Conservation (phyloP, 2,329 filamentous ascomycete genomes). For the Blumeria graminis region DNA sequence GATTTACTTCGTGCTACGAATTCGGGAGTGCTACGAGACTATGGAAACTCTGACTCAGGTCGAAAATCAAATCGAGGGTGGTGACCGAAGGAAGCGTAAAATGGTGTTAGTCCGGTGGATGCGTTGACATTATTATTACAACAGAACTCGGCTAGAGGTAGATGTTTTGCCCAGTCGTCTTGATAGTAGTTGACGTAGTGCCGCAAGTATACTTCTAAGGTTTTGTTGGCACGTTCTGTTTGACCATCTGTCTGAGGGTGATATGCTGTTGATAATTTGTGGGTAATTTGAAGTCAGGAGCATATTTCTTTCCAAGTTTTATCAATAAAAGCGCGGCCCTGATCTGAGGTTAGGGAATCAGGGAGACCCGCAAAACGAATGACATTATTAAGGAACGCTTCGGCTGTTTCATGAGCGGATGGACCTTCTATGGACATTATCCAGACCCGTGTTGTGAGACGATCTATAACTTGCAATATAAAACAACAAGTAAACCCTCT, state of each 20-base stretch:
- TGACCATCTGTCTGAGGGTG: background rate
- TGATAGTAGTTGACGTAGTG: background rate
- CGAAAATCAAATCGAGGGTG: background rate
- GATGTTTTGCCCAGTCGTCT: background rate
- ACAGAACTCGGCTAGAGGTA: background rate
- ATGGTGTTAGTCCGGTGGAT: background rate
- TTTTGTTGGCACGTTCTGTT: background rate
- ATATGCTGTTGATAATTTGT: background rate
- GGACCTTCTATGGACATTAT: background rate
- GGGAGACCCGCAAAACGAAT: constrained; percentile 4
- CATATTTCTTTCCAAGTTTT: background rate
- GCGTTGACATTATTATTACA: background rate
- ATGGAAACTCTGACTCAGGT: background rate
- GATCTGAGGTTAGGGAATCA: background rate
- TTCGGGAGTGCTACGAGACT: background rate
- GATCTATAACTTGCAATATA: background rate
- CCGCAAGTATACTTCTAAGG: background rate
- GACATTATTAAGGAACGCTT: constrained; percentile 8
- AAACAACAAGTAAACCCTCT: background rate
- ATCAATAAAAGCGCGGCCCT: background rate
- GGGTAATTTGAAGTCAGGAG: background rate
- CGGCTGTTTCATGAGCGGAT: background rate
- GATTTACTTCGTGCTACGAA: background rate
- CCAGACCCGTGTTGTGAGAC: background rate
- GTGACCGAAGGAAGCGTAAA: background rate